Evolutionary conservation across 805 yeast genomes (phyloP).

Genomic region (Komagataella kurtzmanii): DNA sequence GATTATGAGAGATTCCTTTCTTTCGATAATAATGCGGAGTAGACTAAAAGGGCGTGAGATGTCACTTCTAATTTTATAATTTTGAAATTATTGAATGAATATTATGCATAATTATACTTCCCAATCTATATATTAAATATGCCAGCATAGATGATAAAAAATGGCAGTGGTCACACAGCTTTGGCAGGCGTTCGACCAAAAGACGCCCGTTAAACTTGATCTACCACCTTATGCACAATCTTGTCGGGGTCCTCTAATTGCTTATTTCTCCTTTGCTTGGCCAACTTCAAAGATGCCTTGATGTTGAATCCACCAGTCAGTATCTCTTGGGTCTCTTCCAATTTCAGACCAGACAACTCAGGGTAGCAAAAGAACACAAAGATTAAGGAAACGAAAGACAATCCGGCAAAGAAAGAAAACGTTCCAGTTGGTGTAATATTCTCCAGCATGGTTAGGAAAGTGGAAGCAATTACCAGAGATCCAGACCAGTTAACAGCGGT

Average conservation of each 20-base stretch:
- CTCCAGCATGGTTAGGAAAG: constrained; percentile 88
- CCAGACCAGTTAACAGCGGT: constrained; percentile 96
- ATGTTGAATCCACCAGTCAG: constrained; percentile 81
- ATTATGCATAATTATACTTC: background rate
- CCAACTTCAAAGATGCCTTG: constrained; percentile 43
- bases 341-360: constrained; percentile 77
- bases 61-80: background rate
- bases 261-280: constrained; percentile 24
- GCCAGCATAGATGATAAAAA: background rate
- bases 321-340: constrained; percentile 82
- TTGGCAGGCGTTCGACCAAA: background rate
- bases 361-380: constrained; percentile 82
- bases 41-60: background rate
- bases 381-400: constrained; percentile 57
- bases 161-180: background rate
- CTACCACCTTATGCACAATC: background rate
- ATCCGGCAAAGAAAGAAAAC: constrained; percentile 77
- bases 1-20: background rate
- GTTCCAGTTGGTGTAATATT: constrained; percentile 94
- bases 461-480: constrained; percentile 77
- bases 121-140: background rate
- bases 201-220: background rate
- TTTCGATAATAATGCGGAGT: background rate
- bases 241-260: background rate
- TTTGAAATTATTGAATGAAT: background rate